Percentiles rank a stretch among this genome's conserved stretches.
Evolutionary conservation across 2,329 filamentous ascomycete genomes (phyloP).

Genomic region (Trichophyton mentagrophytes): DNA sequence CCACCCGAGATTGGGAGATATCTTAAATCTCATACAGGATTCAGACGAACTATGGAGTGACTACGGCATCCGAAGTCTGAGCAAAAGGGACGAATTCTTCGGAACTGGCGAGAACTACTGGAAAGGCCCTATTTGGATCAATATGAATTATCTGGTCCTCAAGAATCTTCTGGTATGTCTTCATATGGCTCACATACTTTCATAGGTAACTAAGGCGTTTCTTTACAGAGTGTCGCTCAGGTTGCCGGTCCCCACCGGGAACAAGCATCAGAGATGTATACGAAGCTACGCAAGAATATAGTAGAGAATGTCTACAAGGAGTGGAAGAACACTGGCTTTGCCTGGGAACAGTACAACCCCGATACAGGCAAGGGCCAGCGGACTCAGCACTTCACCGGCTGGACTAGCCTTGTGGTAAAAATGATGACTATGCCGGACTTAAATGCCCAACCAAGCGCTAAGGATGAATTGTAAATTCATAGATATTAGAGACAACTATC

Average conservation of each 20-base stretch:
- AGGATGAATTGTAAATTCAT: constrained; percentile 38
- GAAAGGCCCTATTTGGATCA: constrained; percentile 88
- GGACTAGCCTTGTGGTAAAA: constrained; percentile 97
- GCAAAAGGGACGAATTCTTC: constrained; percentile 69
- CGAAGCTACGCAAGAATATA: constrained; percentile 63
- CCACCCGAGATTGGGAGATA: constrained; percentile 58
- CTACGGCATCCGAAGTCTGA: constrained; percentile 79
- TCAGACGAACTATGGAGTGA: constrained; percentile 81
- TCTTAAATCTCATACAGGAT: constrained; percentile 66
- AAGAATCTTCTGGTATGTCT: constrained; percentile 62
- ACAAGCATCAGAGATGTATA: constrained; percentile 62
- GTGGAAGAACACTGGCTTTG: constrained; percentile 87
- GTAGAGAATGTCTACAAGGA: constrained; percentile 77
- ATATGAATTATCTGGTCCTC: constrained; percentile 84
- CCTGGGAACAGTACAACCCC: constrained; percentile 96
- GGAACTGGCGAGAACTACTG: constrained; percentile 94
- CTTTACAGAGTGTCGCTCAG: constrained; percentile 49
- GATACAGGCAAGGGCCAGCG: constrained; percentile 87
- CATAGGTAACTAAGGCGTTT: constrained; percentile 6
- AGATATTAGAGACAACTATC: constrained; percentile 4
- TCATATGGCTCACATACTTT: constrained; percentile 1
- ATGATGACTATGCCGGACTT: constrained; percentile 89
- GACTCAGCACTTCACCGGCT: constrained; percentile 95
- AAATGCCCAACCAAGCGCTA: constrained; percentile 19
- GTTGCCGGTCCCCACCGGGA: constrained; percentile 52